These are phyloP conservation scores for Whalleya microplaca DNA, from an alignment of 2,329 filamentous ascomycete species.

Conservation along the genomic window DNA sequence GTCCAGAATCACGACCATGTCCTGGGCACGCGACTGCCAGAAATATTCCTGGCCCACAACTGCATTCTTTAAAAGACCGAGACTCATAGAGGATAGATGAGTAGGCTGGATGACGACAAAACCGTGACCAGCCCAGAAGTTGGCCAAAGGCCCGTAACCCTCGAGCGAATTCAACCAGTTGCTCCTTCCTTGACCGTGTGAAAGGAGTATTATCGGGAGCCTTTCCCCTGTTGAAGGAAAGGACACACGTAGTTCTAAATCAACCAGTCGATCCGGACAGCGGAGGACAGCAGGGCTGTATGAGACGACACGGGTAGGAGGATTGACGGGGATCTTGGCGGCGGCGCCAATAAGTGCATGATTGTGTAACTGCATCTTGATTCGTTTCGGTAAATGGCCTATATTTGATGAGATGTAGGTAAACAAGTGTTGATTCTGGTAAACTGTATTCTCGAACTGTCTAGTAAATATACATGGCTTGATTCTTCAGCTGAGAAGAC, in stretches of 20 bases:
- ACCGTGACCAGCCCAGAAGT: constrained; percentile 47
- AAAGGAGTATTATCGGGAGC: constrained; percentile 46
- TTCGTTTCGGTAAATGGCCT: background rate
- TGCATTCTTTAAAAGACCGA: constrained; percentile 28
- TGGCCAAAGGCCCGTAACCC: constrained; percentile 45
- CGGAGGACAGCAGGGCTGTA: constrained; percentile 38
- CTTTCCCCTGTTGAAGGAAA: constrained; percentile 35
- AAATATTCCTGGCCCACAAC: constrained; percentile 32
- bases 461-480: background rate
- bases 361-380: constrained; percentile 18
- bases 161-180: constrained; percentile 46
- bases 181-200: constrained; percentile 44
- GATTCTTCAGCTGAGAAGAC: background rate
- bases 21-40: constrained; percentile 39
- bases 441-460: background rate
- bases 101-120: constrained; percentile 49
- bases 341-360: constrained; percentile 35
- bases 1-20: constrained; percentile 44
- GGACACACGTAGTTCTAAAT: constrained; percentile 43
- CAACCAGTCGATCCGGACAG: constrained; percentile 29
- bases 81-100: constrained; percentile 42
- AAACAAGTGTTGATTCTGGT: no score
- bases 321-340: constrained; percentile 39
- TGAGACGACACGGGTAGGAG: constrained; percentile 37
- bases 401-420: no score